Evolutionary conservation across 306 rosid genomes (phyloP).

Genomic region (Acmispon strigosus): DNA sequence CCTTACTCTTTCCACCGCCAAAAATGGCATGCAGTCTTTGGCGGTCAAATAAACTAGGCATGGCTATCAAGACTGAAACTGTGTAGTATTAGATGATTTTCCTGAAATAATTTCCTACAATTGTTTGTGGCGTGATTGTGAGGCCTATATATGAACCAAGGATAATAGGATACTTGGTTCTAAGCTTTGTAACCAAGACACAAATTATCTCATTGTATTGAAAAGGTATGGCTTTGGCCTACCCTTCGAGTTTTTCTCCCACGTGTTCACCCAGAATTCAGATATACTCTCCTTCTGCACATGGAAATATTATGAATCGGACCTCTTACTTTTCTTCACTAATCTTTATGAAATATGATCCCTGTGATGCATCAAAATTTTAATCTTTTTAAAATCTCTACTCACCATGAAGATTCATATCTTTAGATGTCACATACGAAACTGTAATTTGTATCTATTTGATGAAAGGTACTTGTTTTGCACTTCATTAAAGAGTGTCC

Average conservation of each 20-base stretch:
- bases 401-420: no score
- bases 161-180: slow-evolving; percentile 6
- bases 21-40: slow-evolving; percentile 29
- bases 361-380: no score
- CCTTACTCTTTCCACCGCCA: slow-evolving; percentile 52
- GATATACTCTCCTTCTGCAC: not conserved
- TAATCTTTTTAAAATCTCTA: no score
- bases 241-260: slow-evolving; percentile 35
- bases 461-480: no score
- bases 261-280: slow-evolving; percentile 16
- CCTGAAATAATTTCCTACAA: not conserved
- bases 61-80: slow-evolving; percentile 19
- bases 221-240: slow-evolving; percentile 55
- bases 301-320: no score
- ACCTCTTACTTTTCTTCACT: no score
- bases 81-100: not conserved
- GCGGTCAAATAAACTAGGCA: slow-evolving; percentile 32
- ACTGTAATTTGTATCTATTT: no score
- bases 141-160: not conserved
- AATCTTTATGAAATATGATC: no score
- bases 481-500: no score
- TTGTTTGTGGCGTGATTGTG: not conserved
- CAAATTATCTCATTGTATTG: not conserved
- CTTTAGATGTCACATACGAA: no score
- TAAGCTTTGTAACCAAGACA: slow-evolving; percentile 44